phyloP scores from a whole-genome alignment of 331 rosid genomes.

The Stylosanthes scabra region DNA sequence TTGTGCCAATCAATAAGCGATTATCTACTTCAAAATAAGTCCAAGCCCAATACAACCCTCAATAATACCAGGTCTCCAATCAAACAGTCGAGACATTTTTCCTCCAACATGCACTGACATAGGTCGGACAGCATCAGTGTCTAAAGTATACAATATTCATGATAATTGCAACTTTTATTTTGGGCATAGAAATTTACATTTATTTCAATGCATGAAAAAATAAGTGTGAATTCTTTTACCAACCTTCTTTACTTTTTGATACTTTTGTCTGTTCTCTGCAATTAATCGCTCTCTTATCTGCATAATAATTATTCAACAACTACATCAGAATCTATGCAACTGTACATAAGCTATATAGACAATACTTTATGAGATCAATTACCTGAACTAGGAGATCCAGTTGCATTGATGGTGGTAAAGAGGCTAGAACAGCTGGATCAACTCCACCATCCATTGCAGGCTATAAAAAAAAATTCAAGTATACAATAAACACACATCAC shows the following conservation, averaged over 20 bases:
- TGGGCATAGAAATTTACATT: background rate
- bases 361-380: conserved; percentile 32
- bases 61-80: background rate
- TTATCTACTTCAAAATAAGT: conserved; percentile 25
- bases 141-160: conserved; percentile 11
- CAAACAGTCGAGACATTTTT: conserved; percentile 20
- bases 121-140: conserved; percentile 11
- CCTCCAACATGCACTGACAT: conserved; percentile 4
- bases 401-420: conserved; percentile 99
- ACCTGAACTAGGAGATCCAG: conserved; percentile 97
- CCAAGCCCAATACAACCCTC: background rate
- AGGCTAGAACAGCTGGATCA: conserved; percentile 88
- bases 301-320: conserved; percentile 32
- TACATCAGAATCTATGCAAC: conserved; percentile 27
- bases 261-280: conserved; percentile 95
- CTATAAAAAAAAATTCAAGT: conserved; percentile 48
- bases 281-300: conserved; percentile 93
- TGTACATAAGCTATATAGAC: conserved; percentile 27
- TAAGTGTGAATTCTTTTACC: conserved; percentile 42
- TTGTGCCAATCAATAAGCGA: background rate
- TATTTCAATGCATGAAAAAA: conserved; percentile 26
- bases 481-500: conserved; percentile 21
- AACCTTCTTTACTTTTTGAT: conserved; percentile 96
- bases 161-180: conserved; percentile 7
- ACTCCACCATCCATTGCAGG: conserved; percentile 78